phyloP scores from a whole-genome alignment of 768 basidiomycete species.

The Trichaptum fuscoviolaceum region DNA sequence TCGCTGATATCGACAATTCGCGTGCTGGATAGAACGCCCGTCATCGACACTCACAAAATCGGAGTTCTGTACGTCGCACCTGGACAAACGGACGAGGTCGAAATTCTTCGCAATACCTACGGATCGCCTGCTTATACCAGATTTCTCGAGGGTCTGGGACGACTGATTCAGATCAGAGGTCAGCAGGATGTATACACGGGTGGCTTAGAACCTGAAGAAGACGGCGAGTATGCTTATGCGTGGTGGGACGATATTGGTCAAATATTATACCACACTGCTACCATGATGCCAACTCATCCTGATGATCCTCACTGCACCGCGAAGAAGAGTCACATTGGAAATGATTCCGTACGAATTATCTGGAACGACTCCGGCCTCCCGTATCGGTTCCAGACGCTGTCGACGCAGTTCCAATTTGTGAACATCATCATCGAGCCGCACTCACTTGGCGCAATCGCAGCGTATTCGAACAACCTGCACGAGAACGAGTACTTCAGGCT shows the following conservation, averaged over 20 bases:
- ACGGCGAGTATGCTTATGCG: conserved; percentile 95
- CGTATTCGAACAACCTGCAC: conserved; percentile 77
- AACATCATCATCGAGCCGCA: conserved; percentile 97
- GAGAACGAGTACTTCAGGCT: conserved; percentile 97
- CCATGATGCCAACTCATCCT: conserved; percentile 85
- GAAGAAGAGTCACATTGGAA: conserved; percentile 96
- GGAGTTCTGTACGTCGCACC: conserved; percentile 95
- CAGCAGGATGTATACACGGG: conserved; percentile 92
- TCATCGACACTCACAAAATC: conserved; percentile 96
- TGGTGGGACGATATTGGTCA: conserved; percentile 99
- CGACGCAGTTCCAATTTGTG: conserved; percentile 93
- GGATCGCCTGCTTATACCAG: conserved; percentile 94
- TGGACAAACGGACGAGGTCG: conserved; percentile 76
- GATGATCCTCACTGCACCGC: conserved; percentile 66
- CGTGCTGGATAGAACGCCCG: conserved; percentile 77
- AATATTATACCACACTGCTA: conserved; percentile 91
- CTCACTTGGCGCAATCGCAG: conserved; percentile 76
- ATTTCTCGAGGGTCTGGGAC: conserved; percentile 86
- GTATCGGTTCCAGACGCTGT: conserved; percentile 87
- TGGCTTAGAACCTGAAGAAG: conserved; percentile 83
- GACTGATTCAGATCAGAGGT: conserved; percentile 81
- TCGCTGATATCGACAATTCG: conserved; percentile 54
- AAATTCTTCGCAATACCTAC: conserved; percentile 85
- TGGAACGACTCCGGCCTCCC: conserved; percentile 95
- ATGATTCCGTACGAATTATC: conserved; percentile 92